These are phyloP conservation scores for Aspergillus steynii DNA, from an alignment of 495 filamentous ascomycete species.

Conservation along the genomic window DNA sequence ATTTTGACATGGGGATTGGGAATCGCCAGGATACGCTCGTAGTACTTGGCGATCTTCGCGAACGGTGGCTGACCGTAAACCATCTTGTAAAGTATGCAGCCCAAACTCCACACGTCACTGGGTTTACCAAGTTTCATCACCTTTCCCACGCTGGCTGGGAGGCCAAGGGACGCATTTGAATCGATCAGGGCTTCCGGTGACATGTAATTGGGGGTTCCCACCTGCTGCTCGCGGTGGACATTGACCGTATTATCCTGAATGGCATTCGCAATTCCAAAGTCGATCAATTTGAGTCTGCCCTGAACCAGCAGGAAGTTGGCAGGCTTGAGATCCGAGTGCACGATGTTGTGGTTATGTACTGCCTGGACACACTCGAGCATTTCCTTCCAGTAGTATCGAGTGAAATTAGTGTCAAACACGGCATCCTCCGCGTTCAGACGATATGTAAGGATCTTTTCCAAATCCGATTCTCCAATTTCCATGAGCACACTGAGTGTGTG, in stretches of 20 bases:
- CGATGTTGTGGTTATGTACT: slow-evolving; percentile 85
- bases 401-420: slow-evolving; percentile 80
- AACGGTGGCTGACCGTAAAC: slow-evolving; percentile 92
- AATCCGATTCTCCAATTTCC: slow-evolving; percentile 96
- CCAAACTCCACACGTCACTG: slow-evolving; percentile 92
- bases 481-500: slow-evolving; percentile 88
- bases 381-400: slow-evolving; percentile 97
- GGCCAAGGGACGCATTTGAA: slow-evolving; percentile 66
- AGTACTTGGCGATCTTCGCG: slow-evolving; percentile 83
- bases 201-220: slow-evolving; percentile 99
- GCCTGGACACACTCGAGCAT: slow-evolving; percentile 95
- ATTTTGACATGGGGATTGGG: slow-evolving; percentile 83
- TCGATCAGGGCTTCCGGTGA: slow-evolving; percentile 91
- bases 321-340: slow-evolving; percentile 95
- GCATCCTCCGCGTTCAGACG: slow-evolving; percentile 72
- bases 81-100: slow-evolving; percentile 98
- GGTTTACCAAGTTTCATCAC: slow-evolving; percentile 96
- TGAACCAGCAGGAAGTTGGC: slow-evolving; percentile 91
- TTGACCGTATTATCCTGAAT: slow-evolving; percentile 97
- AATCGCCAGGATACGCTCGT: slow-evolving; percentile 75
- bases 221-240: slow-evolving; percentile 91
- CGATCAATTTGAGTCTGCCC: slow-evolving; percentile 82
- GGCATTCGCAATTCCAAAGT: slow-evolving; percentile 97
- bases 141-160: slow-evolving; percentile 61
- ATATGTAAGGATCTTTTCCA: slow-evolving; percentile 80